Evolutionary conservation across 164 flowering plant genomes (phyloP), one percentile per base, ranked within the genome.

Genomic region (Houttuynia cordata): DNA sequence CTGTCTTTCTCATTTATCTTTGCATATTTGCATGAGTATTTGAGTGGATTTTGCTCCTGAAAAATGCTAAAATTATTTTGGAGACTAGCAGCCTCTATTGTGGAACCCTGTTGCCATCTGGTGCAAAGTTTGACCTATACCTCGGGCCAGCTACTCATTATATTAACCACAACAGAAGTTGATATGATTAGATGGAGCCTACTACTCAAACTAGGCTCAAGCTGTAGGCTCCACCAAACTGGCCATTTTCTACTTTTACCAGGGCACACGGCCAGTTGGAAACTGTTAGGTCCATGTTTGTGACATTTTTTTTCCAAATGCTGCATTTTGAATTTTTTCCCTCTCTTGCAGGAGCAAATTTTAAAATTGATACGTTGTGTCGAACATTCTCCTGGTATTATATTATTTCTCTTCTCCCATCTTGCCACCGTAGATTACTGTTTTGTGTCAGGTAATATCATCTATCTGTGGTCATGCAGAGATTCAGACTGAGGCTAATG

Each of bases 331-430:
- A 45, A 12, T 45, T 45, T 17, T 12, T 45, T 12, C 13, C 12
- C 49, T 10, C 49, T 45, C 49, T 62, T 53, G 61, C 86, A 85
- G 91, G 86, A 85, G 34, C 84, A 77, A 72, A 63, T 83, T 63
- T 25, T 73, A 24, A 80, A 74, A 70, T 54, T 77, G 73, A 74
- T 83, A 24, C 74, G 72, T 64, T 73, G 52, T 60, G 69, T 75
- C 69, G 82, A 78, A 64, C 80, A 75, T 67, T 49, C 63, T 14
- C 61, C 78, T 67, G 86, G 89, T 84, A 81, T 53, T 59, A 56
- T 54, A 17, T 13, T 30, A 30, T 3, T 40, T 6, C 19, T 37
- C 5, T 12, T 57, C 15, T 56, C n/a, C 10, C 37, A 34, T 57
- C 59, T 10, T 57, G 22, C 15, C 15, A 9, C 23, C 1, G 40